Evolutionary conservation across 352 stramenopile genomes (phyloP).

Genomic region (Globisporangium megalacanthum): DNA sequence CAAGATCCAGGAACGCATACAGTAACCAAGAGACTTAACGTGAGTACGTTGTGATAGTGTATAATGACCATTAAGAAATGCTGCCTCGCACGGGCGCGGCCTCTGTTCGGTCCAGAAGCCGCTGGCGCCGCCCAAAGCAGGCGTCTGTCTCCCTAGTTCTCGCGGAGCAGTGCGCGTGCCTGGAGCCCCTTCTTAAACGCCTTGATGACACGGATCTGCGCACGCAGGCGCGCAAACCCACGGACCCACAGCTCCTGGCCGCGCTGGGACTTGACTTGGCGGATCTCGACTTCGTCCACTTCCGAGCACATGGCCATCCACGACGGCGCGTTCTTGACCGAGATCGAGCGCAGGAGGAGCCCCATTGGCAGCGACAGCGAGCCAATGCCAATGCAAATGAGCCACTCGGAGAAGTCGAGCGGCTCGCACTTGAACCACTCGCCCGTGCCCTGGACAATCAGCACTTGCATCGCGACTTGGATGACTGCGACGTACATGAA

Average conservation of each 20-base stretch:
- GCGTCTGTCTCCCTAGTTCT: conserved; percentile 3
- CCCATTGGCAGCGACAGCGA: conserved; percentile 27
- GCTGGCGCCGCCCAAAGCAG: background rate
- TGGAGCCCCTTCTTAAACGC: conserved; percentile 58
- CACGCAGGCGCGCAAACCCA: conserved; percentile 40
- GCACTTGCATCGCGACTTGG: conserved; percentile 79
- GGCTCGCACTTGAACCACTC: conserved; percentile 17
- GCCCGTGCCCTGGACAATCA: conserved; percentile 89
- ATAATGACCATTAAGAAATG: background rate
- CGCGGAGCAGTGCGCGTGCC: conserved; percentile 12
- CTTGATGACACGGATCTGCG: conserved; percentile 60
- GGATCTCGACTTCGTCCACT: conserved; percentile 32
- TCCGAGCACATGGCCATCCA: conserved; percentile 59
- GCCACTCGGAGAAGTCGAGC: conserved; percentile 16
- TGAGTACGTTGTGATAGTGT: too few relatives aligned
- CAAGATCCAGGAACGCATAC: too few relatives aligned
- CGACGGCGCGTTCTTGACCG: conserved; percentile 47
- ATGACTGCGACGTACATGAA: conserved; percentile 78
- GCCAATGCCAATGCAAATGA: conserved; percentile 17
- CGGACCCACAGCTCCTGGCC: conserved; percentile 56
- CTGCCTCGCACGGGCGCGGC: background rate
- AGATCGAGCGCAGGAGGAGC: conserved; percentile 23
- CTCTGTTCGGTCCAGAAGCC: conserved; percentile 1
- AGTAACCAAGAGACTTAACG: too few relatives aligned
- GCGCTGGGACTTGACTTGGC: conserved; percentile 22